Evolutionary conservation across 2,329 filamentous ascomycete genomes (phyloP), one percentile per base, ranked within the genome.

Genomic region (Pyrenophora graminea): DNA sequence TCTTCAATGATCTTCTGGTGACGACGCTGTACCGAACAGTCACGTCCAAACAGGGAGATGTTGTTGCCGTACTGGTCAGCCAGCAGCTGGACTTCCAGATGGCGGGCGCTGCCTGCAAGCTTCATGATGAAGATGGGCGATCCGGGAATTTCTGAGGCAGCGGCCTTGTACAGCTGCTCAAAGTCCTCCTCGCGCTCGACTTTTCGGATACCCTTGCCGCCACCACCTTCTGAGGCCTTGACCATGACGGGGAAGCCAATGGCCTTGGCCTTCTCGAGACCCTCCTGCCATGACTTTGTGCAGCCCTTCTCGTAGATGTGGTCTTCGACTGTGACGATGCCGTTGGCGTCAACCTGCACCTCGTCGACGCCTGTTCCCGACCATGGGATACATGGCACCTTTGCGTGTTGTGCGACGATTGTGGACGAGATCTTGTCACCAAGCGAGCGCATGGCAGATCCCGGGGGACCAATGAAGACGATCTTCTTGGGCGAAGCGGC

Each of bases 61-160:
- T 97, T 97, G 85, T 99, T 97, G 71, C 95, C 94, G 75, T 99
- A 99, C 82, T 99, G 91, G 80, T 99, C 95, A 60, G 94, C 95
- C 46, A 99, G 82, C 61, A 99, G 81, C 79, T 99, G 94, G 51
- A 99, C 95, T 77, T 99, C 94, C 78, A 99, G 81, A 83, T 99
- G 94, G 64, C 94, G 84, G 34, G 94, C 94, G 72, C 96, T 96
- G 64, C 93, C 94, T 42, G 94, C 94, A 58, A 99, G 82, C 85
- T 99, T 97, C 94, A 99, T 99, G 79, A 99, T 96, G 83, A 99
- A 99, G 77, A 99, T 99, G 63, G 95, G 94, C 25, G 94, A 99
- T 40, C 95, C 95, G 9, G 94, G 95, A 63, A 99, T 97, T 76
- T 99, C 95, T 75, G 88, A 96, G 4, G 94, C 92, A 18, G 95